A percentile compares a stretch with the other conserved stretches of the same genome.
Conservation (phyloP, 2,329 filamentous ascomycete genomes). For the Metarhizium rileyi region DNA sequence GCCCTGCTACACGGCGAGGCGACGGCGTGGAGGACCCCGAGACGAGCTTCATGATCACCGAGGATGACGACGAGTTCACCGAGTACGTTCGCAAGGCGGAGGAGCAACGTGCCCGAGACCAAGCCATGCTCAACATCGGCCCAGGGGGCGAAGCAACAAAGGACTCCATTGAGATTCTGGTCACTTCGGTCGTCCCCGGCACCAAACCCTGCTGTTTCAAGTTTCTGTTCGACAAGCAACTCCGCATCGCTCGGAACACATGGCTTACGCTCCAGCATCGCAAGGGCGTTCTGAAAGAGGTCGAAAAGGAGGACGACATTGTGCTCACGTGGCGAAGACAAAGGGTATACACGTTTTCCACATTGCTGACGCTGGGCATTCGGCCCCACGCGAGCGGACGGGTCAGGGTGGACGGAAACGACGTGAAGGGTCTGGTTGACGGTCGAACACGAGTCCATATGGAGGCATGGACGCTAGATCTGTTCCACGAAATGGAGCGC, state of each 20-base stretch:
- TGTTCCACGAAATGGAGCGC: slow-evolving; percentile 40
- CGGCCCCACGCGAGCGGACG: slow-evolving; percentile 31
- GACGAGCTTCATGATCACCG: slow-evolving; percentile 4
- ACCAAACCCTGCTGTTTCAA: slow-evolving; percentile 48
- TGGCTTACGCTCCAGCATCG: slow-evolving; percentile 58
- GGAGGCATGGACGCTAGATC: slow-evolving; percentile 64
- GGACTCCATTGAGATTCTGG: slow-evolving; percentile 21
- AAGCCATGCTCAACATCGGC: slow-evolving; percentile 13
- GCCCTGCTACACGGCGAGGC: slow-evolving; percentile 8
- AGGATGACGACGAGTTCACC: slow-evolving; percentile 32
- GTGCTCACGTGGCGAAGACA: slow-evolving; percentile 73
- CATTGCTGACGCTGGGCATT: slow-evolving; percentile 59
- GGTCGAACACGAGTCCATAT: slow-evolving; percentile 56
- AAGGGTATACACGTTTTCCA: slow-evolving; percentile 66
- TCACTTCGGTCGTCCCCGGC: slow-evolving; percentile 55
- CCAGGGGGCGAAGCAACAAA: slow-evolving; percentile 11
- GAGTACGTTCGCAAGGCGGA: slow-evolving; percentile 36
- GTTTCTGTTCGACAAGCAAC: slow-evolving; percentile 55
- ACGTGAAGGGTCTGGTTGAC: slow-evolving; percentile 34
- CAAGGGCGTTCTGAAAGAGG: slow-evolving; percentile 22
- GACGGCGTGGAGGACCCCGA: slow-evolving; percentile 18
- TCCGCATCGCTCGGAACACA: slow-evolving; percentile 56
- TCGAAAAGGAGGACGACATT: slow-evolving; percentile 40
- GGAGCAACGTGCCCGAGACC: slow-evolving; percentile 19
- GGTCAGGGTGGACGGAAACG: slow-evolving; percentile 24